Base-by-base conservation (phyloP, 2,329 filamentous ascomycete genomes). In the Pseudocercospora cruenta region DNA sequence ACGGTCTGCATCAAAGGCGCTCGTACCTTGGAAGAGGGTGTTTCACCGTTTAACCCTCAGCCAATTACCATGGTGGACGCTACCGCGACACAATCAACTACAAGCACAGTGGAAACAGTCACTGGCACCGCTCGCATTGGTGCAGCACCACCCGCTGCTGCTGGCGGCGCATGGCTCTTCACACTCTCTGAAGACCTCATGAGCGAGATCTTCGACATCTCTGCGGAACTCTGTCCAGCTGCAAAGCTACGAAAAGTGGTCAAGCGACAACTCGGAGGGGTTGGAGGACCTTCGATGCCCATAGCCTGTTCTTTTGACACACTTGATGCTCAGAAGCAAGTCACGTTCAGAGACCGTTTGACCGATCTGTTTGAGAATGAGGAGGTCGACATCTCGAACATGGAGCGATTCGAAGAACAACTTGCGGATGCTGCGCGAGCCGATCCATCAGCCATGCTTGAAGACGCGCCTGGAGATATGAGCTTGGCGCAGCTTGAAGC, bases 201-300 rank as follows among this genome's bases (percentile, higher is more conserved):
- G 43, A n/a, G 16, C 12, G 47, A 61, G 4, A 61, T 61, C 28
- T 61, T 12, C 47, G 59, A 53, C 7, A 51, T 51, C 43, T 53
- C 45, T 21, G 55, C 31, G 16, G 55, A 39, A 43, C 16, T 58
- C 7, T 58, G 55, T 39, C 5, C 28, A 16, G 31, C n/a, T 43
- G 55, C 55, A 10, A 58, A 58, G 33, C 19, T 10, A 7, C 55
- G 55, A 3, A 36, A 4, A 10, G 16, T 58, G 28, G 2, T 28
- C 28, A 39, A 43, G 55, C 9, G 47, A 53, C 19, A 53, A 4
- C 7, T 43, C n/a, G 39, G 16, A 7, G 28, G 33, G 6, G 3
- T 36, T 31, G 55, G 31, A 26, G 55, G 55, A 31, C n/a, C 55
- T 10, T 16, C n/a, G 12, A 43, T 58, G 55, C 8, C 28, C 16